Base-by-base conservation (phyloP, 331 rosid genomes). In the Acacia concinna region DNA sequence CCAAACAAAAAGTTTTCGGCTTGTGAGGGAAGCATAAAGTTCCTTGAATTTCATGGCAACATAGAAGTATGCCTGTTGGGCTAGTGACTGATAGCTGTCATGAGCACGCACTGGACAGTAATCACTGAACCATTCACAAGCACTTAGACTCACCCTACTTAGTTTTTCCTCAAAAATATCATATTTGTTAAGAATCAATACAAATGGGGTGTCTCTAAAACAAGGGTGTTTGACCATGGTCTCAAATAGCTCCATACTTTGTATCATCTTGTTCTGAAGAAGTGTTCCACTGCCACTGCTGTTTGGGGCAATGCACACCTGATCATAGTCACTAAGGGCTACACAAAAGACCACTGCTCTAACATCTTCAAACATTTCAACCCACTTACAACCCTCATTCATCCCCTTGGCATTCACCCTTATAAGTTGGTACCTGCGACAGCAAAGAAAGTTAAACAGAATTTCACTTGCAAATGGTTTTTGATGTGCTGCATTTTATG, bases 11-110 rank as follows among this genome's bases (percentile, higher is more conserved):
- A 93, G 98, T 85, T 93, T 95, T 34, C 86, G 85, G 18, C 87
- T 81, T 0, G 96, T 90, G 84, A 93, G 81, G 63, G 98, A 87
- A 35, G 88, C 89, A 74, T 95, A 95, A 13, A 91, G 96, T 82
- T 95, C 98, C 84, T 95, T 95, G 85, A 93, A 95, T 88, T 95
- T 95, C 98, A 95, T 93, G n/a, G 99, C 98, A 20, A 93, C 87
- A 51, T 90, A 95, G 88, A 89, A 95, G 80, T 91, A 95, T 9
- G 98, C 99, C 46, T 95, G 99, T 57, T 93, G 99, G 20, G 96
- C 90, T 37, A 93, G 84, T 68, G 97, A 84, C 65, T 95, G 98
- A 82, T 87, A 82, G 79, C 75, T 86, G 78, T 95, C 86, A 43
- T 87, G 86, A 0, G 92, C 89, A 23, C 75, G 87, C 56, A 93